Percentiles rank a stretch among this genome's conserved stretches.
Evolutionary conservation across 2,329 filamentous ascomycete species (phyloP).

Genomic region (Penicillium sp.): DNA sequence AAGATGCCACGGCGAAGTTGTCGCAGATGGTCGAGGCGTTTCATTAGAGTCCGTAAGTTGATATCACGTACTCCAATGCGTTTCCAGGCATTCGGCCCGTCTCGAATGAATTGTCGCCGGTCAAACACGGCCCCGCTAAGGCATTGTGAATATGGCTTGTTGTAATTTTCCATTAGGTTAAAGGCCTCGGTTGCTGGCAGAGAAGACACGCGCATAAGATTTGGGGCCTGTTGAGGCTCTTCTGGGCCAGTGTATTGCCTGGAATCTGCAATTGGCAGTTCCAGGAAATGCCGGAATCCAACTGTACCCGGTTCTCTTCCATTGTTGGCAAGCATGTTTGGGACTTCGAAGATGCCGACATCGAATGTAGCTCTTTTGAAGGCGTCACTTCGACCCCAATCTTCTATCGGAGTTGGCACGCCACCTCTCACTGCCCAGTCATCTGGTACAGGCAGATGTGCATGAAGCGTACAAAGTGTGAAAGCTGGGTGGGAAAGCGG

Average conservation of each 20-base stretch:
- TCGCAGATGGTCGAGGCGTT: slow-evolving; percentile 40
- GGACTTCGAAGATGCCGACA: slow-evolving; percentile 51
- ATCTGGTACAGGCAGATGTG: slow-evolving; percentile 48
- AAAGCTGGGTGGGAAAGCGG: slow-evolving; percentile 47
- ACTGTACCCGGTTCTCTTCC: slow-evolving; percentile 52
- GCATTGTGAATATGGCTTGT: slow-evolving; percentile 42
- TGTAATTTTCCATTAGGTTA: slow-evolving; percentile 39
- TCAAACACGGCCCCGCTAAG: slow-evolving; percentile 40
- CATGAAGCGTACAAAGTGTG: slow-evolving; percentile 48
- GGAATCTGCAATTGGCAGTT: slow-evolving; percentile 48
- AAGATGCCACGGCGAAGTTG: slow-evolving; percentile 41
- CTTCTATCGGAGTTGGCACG: slow-evolving; percentile 28
- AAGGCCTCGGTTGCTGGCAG: slow-evolving; percentile 37
- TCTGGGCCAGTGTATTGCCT: slow-evolving; percentile 29
- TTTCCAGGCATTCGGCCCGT: slow-evolving; percentile 46
- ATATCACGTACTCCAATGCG: slow-evolving; percentile 47
- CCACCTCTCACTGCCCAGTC: slow-evolving; percentile 36
- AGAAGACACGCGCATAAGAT: slow-evolving; percentile 27
- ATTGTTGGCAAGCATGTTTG: slow-evolving; percentile 53
- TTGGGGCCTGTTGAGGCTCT: slow-evolving; percentile 21
- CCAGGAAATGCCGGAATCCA: slow-evolving; percentile 53
- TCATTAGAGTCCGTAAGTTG: slow-evolving; percentile 35
- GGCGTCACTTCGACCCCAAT: slow-evolving; percentile 30
- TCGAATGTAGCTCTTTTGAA: slow-evolving; percentile 47
- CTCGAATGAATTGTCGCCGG: slow-evolving; percentile 40